Evolutionary conservation across 2,329 filamentous ascomycete species (phyloP).

Genomic region (Byssochlamys sp.): DNA sequence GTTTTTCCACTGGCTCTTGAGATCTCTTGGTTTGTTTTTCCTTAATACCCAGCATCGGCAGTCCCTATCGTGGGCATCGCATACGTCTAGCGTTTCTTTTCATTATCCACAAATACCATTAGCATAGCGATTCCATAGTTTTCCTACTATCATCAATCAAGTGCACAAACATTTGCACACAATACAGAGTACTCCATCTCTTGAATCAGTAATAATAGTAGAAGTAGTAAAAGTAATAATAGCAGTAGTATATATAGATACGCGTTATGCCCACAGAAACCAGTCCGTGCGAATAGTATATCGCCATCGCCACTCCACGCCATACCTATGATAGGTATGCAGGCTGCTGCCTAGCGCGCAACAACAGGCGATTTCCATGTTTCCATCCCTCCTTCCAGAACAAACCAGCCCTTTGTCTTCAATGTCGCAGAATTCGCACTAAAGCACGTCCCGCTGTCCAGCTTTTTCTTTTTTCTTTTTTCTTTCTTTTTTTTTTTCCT

Average conservation of each 20-base stretch:
- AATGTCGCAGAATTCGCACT: neutral
- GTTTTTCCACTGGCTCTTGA: neutral
- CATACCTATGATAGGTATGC: too few relatives aligned
- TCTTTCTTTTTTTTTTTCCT: too few relatives aligned
- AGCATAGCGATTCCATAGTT: neutral
- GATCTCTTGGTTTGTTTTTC: neutral
- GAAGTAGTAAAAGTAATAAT: neutral
- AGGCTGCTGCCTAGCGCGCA: neutral
- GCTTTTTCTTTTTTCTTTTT: neutral
- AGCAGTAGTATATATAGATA: neutral
- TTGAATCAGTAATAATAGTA: neutral
- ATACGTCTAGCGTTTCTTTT: slow-evolving; percentile 1
- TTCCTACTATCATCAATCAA: neutral
- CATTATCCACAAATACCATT: neutral
- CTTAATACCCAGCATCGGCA: slow-evolving; percentile 2
- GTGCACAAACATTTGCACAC: slow-evolving; percentile 2
- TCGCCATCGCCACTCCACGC: neutral
- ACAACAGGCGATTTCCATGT: neutral
- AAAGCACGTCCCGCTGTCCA: neutral
- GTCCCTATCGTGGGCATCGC: neutral
- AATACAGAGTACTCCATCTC: neutral
- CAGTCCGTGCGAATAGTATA: neutral
- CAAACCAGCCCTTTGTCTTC: neutral
- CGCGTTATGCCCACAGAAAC: too few relatives aligned
- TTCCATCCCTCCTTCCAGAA: neutral